Conservation (phyloP, 2,329 filamentous ascomycete species). For the Calonectria hawksworthii region DNA sequence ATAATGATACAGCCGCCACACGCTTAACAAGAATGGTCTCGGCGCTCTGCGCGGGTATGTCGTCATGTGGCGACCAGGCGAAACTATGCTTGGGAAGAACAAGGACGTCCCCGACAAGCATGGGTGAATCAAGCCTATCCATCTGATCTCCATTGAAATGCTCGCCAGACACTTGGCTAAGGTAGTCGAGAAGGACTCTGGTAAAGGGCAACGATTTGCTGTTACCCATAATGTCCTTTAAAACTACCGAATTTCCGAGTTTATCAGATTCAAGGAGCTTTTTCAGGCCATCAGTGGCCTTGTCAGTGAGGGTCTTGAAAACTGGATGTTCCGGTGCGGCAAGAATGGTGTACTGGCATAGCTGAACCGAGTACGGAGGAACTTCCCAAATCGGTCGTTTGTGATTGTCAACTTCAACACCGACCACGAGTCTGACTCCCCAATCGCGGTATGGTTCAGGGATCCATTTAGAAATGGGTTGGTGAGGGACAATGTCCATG, state of each 20-base stretch:
- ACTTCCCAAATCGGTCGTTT: constrained; percentile 62
- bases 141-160: constrained; percentile 49
- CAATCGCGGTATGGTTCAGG: constrained; percentile 63
- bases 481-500: constrained; percentile 77
- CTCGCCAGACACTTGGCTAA: constrained; percentile 41
- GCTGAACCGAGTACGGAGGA: constrained; percentile 78
- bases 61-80: constrained; percentile 39
- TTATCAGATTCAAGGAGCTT: constrained; percentile 37
- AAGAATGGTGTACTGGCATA: constrained; percentile 83
- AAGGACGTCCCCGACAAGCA: constrained; percentile 50
- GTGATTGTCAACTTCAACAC: constrained; percentile 75
- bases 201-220: constrained; percentile 51
- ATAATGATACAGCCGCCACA: not conserved
- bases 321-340: constrained; percentile 80
- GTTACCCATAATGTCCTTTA: constrained; percentile 50
- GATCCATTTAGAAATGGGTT: constrained; percentile 77
- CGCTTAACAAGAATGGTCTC: constrained; percentile 37
- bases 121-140: constrained; percentile 44
- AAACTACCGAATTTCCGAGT: constrained; percentile 29
- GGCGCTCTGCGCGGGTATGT: constrained; percentile 35
- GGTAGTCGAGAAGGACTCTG: constrained; percentile 48
- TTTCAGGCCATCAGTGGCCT: constrained; percentile 63
- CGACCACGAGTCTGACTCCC: constrained; percentile 74
- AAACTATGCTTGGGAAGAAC: constrained; percentile 49
- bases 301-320: constrained; percentile 74